A percentile compares a stretch with the other conserved stretches of the same genome.
These are phyloP conservation scores for Alternaria novae-zelandiae DNA, from an alignment of 2,329 filamentous ascomycete species.

Conservation along the genomic window DNA sequence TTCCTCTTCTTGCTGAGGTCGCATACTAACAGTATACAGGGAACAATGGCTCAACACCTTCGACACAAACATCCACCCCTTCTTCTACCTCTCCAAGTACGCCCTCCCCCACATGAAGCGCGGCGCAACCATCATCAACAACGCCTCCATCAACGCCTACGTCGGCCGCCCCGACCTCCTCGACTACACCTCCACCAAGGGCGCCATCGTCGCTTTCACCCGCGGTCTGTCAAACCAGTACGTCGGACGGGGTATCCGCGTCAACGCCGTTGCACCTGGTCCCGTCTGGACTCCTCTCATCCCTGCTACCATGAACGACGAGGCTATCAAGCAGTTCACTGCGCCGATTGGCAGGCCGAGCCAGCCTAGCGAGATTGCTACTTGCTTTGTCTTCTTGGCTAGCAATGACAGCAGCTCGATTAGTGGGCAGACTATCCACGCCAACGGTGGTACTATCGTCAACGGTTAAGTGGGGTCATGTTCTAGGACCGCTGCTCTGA, in stretches of 20 bases:
- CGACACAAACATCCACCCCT: conserved; percentile 81
- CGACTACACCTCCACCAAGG: conserved; percentile 82
- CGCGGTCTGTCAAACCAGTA: conserved; percentile 79
- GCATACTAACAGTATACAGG: conserved; percentile 46
- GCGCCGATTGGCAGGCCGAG: conserved; percentile 78
- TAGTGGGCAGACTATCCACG: conserved; percentile 73
- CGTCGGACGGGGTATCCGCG: conserved; percentile 72
- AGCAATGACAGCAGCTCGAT: conserved; percentile 75
- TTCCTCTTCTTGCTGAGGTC: accelerated
- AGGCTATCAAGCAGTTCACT: conserved; percentile 74
- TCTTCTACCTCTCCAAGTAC: conserved; percentile 83
- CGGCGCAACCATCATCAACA: conserved; percentile 85
- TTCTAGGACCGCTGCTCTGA: too few relatives aligned
- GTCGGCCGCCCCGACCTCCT: conserved; percentile 79
- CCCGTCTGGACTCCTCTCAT: conserved; percentile 58
- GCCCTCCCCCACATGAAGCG: conserved; percentile 73
- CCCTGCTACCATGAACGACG: conserved; percentile 51
- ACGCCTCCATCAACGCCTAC: conserved; percentile 83
- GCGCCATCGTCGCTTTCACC: conserved; percentile 80
- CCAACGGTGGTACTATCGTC: conserved; percentile 55
- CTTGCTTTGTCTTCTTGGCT: conserved; percentile 81
- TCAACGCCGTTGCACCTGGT: conserved; percentile 78
- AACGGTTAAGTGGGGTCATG: too few relatives aligned
- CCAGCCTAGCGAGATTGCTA: conserved; percentile 82
- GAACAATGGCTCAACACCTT: conserved; percentile 83